Evolutionary conservation across 768 basidiomycete species (phyloP).

Genomic region (Mycena rosella): DNA sequence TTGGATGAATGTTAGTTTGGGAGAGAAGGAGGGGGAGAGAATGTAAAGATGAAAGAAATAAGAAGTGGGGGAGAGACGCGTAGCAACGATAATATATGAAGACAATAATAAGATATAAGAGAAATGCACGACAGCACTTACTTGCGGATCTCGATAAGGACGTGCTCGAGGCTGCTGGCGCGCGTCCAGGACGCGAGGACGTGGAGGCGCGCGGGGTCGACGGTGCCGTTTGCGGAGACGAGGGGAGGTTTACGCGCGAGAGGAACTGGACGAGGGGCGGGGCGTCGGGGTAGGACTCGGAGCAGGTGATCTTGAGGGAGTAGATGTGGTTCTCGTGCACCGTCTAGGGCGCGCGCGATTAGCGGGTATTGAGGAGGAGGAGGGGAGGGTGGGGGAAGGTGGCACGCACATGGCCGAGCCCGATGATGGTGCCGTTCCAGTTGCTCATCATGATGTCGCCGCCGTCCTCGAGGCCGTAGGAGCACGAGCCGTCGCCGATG

Average conservation of each 20-base stretch:
- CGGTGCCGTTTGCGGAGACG: constrained; percentile 79
- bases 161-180: constrained; percentile 84
- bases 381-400: neutral
- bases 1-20: too few species aligned
- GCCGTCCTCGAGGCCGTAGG: constrained; percentile 94
- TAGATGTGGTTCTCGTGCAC: constrained; percentile 99
- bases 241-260: constrained; percentile 94
- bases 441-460: constrained; percentile 98
- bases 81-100: too few species aligned
- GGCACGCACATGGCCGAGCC: constrained; percentile 92
- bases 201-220: constrained; percentile 78
- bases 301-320: constrained; percentile 91
- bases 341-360: constrained; percentile 66
- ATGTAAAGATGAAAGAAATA: too few species aligned
- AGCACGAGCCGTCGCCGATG: constrained; percentile 97
- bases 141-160: constrained; percentile 95
- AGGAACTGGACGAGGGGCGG: constrained; percentile 87
- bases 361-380: too few species aligned
- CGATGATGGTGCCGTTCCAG: constrained; percentile 99
- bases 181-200: constrained; percentile 84
- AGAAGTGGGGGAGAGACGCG: too few species aligned
- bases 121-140: too few species aligned
- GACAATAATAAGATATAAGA: too few species aligned
- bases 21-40: too few species aligned
- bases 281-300: constrained; percentile 76